Evolutionary conservation across 441 rosid genomes (phyloP).

Genomic region (Gossypium gossypioides): DNA sequence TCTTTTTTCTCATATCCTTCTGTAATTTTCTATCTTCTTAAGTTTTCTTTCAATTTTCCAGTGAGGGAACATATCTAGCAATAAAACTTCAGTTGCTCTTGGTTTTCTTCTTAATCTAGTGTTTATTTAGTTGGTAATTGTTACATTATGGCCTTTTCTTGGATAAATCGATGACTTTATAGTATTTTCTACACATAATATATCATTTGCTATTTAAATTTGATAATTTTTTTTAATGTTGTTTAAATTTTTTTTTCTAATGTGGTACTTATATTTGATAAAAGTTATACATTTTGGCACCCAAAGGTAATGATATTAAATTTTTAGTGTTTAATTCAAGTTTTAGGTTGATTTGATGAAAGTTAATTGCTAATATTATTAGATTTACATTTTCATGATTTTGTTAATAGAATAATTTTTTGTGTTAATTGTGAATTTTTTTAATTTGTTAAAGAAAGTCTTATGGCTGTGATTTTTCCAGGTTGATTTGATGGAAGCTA

Average conservation of each 20-base stretch:
- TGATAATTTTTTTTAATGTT: neutral
- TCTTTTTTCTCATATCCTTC: neutral
- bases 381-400: neutral
- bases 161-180: neutral
- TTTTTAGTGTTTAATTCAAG: neutral
- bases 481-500: neutral
- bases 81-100: neutral
- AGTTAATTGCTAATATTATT: neutral
- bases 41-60: neutral
- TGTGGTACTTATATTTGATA: neutral
- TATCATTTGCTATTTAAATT: neutral
- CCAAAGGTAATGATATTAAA: neutral
- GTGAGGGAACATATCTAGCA: neutral
- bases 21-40: neutral
- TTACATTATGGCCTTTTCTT: neutral
- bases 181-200: neutral
- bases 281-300: neutral
- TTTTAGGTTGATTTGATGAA: neutral
- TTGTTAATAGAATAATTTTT: neutral
- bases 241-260: neutral
- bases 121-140: neutral
- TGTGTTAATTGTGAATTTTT: neutral
- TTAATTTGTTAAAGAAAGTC: neutral
- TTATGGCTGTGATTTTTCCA: neutral
- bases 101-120: neutral